Evolutionary conservation across 2,329 filamentous ascomycete species (phyloP), one percentile per base, ranked within the genome.

Genomic region (Alternaria panax): DNA sequence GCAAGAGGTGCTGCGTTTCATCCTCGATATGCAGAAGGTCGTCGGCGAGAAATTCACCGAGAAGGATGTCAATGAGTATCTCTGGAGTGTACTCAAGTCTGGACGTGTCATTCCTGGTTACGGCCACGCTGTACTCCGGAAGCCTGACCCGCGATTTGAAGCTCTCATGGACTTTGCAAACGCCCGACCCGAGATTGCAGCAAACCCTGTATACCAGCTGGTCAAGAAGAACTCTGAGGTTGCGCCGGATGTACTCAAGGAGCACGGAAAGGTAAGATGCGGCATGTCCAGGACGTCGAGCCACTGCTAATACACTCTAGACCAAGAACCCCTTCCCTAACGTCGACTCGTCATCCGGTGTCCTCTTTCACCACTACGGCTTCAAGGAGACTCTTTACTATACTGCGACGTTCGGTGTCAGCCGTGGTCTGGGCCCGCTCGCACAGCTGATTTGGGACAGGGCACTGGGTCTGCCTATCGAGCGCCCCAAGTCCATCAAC

Each of bases 321-420:
- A 97, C 93, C 68, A 96, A 96, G 86, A 97, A 97, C 83, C 93
- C 95, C 2, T 96, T 94, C 81, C 95, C 95, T 66, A 99, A 99
- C 78, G 95, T 99, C 63, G 95, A 99, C 80, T 93, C 91, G 47
- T 90, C 88, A 64, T 97, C 93, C 0, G 95, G 95, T 65, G 93
- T 98, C 6, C 86, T 99, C 48, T 98, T 99, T 88, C 90, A 98
- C 81, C 93, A 98, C 84, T 99, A 97, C 78, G 95, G 94, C 59
- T 97, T 99, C 88, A 90, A 92, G 78, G 92, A 98, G 83, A 97
- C 94, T 0, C 85, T 98, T 11, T 99, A 98, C 85, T 99, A 98
- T 83, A 90, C 87, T 16, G 87, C 87, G 9, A 88, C 87, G 6
- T 90, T 90, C 69, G 87, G 87, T 69, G 87, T 90, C 90, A 88